Evolutionary conservation across 2,329 filamentous ascomycete genomes (phyloP).

Genomic region (Aspergillus piperis): DNA sequence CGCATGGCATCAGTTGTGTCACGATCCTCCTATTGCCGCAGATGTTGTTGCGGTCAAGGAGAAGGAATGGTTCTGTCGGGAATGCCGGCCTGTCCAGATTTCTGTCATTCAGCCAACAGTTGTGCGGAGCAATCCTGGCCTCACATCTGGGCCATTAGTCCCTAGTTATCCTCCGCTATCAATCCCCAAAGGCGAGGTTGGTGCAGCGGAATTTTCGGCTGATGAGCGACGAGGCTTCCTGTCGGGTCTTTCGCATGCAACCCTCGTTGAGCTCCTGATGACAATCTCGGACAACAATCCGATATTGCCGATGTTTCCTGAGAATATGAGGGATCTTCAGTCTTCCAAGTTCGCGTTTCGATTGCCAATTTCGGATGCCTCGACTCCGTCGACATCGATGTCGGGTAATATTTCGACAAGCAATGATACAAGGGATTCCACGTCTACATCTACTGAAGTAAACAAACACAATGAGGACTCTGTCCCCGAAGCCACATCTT

Average conservation of each 20-base stretch:
- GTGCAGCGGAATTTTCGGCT: conserved; percentile 30
- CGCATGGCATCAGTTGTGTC: conserved; percentile 80
- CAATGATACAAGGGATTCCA: background rate
- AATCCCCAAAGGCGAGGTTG: conserved; percentile 27
- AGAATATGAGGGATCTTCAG: conserved; percentile 31
- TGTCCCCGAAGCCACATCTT: background rate
- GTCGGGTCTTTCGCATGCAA: conserved; percentile 58
- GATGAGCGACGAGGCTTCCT: conserved; percentile 65
- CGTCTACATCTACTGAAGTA: background rate
- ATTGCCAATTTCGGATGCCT: conserved; percentile 12
- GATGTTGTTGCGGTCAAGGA: conserved; percentile 67
- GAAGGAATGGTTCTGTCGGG: conserved; percentile 70
- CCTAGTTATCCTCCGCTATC: conserved; percentile 17
- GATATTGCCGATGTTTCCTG: conserved; percentile 65
- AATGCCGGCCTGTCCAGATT: conserved; percentile 58
- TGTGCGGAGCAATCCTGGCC: conserved; percentile 31
- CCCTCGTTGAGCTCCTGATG: conserved; percentile 66
- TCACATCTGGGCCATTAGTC: conserved; percentile 1
- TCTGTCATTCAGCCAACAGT: conserved; percentile 43
- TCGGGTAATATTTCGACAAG: conserved; percentile 7
- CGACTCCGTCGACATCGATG: conserved; percentile 11
- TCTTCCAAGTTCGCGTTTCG: conserved; percentile 26
- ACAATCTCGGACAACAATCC: conserved; percentile 63
- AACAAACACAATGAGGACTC: background rate
- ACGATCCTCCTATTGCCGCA: conserved; percentile 72